Conservation (phyloP, 768 basidiomycete species). For the Inosperma sp. region DNA sequence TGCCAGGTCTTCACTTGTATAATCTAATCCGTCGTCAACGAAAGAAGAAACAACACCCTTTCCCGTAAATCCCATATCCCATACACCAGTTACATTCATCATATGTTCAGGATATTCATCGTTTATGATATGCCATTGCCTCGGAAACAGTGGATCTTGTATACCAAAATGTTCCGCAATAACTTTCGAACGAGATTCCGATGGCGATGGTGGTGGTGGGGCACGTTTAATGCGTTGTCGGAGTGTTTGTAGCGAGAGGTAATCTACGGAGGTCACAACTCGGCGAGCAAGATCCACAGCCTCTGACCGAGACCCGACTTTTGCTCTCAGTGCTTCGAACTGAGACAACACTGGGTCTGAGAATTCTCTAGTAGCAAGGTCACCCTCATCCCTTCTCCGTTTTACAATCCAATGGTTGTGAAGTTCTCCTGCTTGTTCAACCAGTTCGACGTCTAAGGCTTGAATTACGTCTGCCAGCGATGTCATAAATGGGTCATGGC, state of each 20-base stretch:
- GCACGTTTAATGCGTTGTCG: constrained; percentile 71
- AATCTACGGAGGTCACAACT: constrained; percentile 53
- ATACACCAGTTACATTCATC: constrained; percentile 92
- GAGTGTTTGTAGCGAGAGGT: constrained; percentile 59
- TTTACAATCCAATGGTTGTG: constrained; percentile 80
- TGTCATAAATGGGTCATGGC: constrained; percentile 53
- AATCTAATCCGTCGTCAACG: constrained; percentile 95
- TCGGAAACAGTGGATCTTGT: constrained; percentile 72
- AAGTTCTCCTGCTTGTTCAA: constrained; percentile 85
- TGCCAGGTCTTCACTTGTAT: constrained; percentile 78
- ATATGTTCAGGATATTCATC: constrained; percentile 71
- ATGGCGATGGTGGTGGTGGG: constrained; percentile 52
- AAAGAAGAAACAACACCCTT: constrained; percentile 81
- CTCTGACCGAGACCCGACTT: constrained; percentile 38
- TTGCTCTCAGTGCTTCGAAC: constrained; percentile 43
- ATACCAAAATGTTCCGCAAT: constrained; percentile 63
- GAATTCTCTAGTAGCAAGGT: constrained; percentile 29
- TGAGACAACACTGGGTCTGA: constrained; percentile 47
- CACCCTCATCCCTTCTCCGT: constrained; percentile 35
- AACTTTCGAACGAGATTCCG: constrained; percentile 37
- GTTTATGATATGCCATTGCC: constrained; percentile 96
- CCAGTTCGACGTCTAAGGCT: constrained; percentile 72
- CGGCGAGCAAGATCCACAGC: constrained; percentile 37
- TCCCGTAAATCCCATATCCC: constrained; percentile 89
- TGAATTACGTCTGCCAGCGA: constrained; percentile 56